Conservation (phyloP, 202 grass and related monocot species). For the Setaria italica region DNA sequence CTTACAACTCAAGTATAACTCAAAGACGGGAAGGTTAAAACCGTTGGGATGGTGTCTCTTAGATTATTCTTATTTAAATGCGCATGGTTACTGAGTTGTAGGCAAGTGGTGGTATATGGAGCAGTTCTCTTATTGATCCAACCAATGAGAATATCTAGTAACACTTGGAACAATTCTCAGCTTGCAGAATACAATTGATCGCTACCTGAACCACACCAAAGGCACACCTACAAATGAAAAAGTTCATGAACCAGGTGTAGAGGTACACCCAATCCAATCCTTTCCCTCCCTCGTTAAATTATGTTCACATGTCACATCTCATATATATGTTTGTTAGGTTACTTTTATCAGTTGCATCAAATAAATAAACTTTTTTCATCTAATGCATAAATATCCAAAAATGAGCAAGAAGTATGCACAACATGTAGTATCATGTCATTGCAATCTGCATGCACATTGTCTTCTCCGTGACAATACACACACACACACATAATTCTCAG, state of each 20-base stretch:
- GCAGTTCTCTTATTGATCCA: background rate
- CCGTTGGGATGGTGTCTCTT: no score
- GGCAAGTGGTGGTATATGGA: background rate
- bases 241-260: conserved; percentile 38
- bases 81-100: background rate
- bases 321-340: background rate
- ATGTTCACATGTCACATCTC: no score
- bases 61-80: background rate
- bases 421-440: background rate
- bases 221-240: conserved; percentile 42
- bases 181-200: conserved; percentile 69
- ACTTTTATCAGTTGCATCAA: background rate
- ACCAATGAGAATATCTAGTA: background rate
- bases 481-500: background rate
- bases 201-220: conserved; percentile 63
- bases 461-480: background rate
- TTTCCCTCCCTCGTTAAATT: no score
- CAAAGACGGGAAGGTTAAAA: background rate
- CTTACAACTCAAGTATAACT: background rate
- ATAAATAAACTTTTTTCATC: background rate
- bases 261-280: conserved; percentile 40
- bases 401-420: background rate
- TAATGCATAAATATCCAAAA: background rate
- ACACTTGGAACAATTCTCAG: conserved; percentile 39
- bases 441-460: background rate